Conservation (phyloP, 2,329 filamentous ascomycete species). For the Arthrobotrys conoides region DNA sequence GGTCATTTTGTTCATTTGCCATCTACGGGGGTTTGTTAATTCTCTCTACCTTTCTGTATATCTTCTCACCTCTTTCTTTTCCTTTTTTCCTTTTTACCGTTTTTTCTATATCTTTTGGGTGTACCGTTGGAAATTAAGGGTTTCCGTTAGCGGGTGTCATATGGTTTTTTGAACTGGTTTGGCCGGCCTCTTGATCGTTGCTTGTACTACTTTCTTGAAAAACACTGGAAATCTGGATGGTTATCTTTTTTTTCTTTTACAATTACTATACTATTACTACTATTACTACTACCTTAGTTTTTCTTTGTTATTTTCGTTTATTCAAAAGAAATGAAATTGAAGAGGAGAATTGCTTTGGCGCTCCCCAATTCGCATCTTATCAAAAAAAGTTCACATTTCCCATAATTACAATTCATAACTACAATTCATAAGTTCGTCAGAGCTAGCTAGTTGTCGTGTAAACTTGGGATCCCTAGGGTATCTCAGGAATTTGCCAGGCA, state of each 20-base stretch:
- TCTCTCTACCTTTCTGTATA: slow-evolving; percentile 37
- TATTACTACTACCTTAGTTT: slow-evolving; percentile 35
- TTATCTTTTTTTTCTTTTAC: slow-evolving; percentile 35
- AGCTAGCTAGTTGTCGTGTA: neutral
- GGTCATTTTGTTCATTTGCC: slow-evolving; percentile 60
- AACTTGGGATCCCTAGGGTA: neutral
- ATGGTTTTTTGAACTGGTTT: slow-evolving; percentile 62
- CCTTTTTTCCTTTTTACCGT: slow-evolving; percentile 38
- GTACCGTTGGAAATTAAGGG: slow-evolving; percentile 65
- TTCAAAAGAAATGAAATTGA: slow-evolving; percentile 65
- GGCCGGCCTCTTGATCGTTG: slow-evolving; percentile 61
- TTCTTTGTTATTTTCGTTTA: slow-evolving; percentile 62
- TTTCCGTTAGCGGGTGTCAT: slow-evolving; percentile 63
- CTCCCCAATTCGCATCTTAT: slow-evolving; percentile 54
- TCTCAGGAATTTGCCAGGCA: neutral
- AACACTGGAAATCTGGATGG: slow-evolving; percentile 39
- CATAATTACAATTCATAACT: neutral
- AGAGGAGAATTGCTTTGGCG: slow-evolving; percentile 65
- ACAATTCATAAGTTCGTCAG: neutral
- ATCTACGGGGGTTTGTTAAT: slow-evolving; percentile 53
- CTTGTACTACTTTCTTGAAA: slow-evolving; percentile 56
- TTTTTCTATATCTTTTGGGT: slow-evolving; percentile 63
- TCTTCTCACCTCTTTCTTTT: slow-evolving; percentile 49
- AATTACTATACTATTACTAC: slow-evolving; percentile 24
- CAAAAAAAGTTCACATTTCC: no score